phyloP scores from a whole-genome alignment of 768 basidiomycete species.

The Mycena sanguinolenta region DNA sequence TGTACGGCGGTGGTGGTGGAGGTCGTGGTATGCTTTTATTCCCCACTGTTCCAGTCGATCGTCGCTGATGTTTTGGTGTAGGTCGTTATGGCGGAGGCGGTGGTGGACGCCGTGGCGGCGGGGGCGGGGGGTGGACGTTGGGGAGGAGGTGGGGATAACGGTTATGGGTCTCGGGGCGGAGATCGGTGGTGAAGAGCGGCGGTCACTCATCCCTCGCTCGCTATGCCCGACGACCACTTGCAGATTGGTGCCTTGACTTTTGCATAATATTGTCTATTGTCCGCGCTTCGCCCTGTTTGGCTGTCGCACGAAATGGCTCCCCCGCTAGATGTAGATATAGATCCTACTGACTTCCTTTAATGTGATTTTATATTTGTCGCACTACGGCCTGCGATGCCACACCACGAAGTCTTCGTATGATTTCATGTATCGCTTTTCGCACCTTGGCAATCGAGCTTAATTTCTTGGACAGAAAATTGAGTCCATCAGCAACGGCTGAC shows the following conservation, averaged over 20 bases:
- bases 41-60: background rate
- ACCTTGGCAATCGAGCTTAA: too few species aligned
- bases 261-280: conserved; percentile 15
- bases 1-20: conserved; percentile 87
- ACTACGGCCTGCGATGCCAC: too few species aligned
- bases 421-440: too few species aligned
- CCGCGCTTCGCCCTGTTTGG: conserved; percentile 31
- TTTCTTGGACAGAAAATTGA: too few species aligned
- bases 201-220: too few species aligned
- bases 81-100: conserved; percentile 71
- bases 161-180: conserved; percentile 50
- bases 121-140: conserved; percentile 54
- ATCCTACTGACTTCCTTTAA: conserved; percentile 24
- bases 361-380: conserved; percentile 21
- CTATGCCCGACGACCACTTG: too few species aligned
- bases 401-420: too few species aligned
- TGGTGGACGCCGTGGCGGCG: conserved; percentile 61
- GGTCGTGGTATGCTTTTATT: conserved; percentile 68
- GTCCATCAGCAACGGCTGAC: too few species aligned
- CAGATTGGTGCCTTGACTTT: background rate
- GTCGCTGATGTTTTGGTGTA: conserved; percentile 43
- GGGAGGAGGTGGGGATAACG: conserved; percentile 58
- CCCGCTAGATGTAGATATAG: conserved; percentile 25
- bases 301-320: conserved; percentile 32
- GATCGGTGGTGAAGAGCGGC: conserved; percentile 42